Base-by-base conservation (phyloP, 495 filamentous ascomycete genomes). In the Staphylotrichum longicolle region DNA sequence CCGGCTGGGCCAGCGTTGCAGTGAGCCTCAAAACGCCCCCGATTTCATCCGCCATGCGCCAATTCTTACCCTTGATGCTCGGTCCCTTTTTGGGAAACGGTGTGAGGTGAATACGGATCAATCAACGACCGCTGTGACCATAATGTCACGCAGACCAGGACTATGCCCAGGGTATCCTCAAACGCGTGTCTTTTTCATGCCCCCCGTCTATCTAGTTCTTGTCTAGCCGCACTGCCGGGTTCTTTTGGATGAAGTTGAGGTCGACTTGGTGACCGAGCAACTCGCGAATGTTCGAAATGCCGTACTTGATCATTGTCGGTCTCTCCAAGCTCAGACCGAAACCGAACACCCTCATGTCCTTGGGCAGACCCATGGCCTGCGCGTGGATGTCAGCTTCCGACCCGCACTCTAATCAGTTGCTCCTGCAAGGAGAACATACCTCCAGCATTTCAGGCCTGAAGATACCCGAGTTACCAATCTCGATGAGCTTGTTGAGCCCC, bases 391-490 rank as follows among this genome's bases (percentile, higher is more conserved):
- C 5, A 61, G 59, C 7, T 1, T 27, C n/a, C 53, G 1, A 7
- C 5, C 41, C 37, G 20, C 20, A 27, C 20, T 27, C 20, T 27
- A 27, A 27, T 27, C 20, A 27, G 20, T 27, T 27, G 20, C 20
- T 27, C 20, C 20, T 27, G 20, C 20, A 27, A 27, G 2, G 30
- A 30, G n/a, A 1, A 57, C 50, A 27, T 54, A 61, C 81, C 75
- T 92, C 86, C 68, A 98, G 73, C 91, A 97, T 96, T 77, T 97
- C 94, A 30, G 94, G 91, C 59, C 94, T 80, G 85, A 98, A 98
- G 91, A 96, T 97, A 61, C 94, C 93, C 67, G 88, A 91, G 75
- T 98, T 98, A 39, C 94, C 94, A 74, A 98, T 98, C 77, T 98
- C 92, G 20, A 96, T 89, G 81, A 91, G 89, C 78, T 95, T 96